phyloP scores from a whole-genome alignment of 2,329 filamentous ascomycete species.

The Colletotrichum sp. region DNA sequence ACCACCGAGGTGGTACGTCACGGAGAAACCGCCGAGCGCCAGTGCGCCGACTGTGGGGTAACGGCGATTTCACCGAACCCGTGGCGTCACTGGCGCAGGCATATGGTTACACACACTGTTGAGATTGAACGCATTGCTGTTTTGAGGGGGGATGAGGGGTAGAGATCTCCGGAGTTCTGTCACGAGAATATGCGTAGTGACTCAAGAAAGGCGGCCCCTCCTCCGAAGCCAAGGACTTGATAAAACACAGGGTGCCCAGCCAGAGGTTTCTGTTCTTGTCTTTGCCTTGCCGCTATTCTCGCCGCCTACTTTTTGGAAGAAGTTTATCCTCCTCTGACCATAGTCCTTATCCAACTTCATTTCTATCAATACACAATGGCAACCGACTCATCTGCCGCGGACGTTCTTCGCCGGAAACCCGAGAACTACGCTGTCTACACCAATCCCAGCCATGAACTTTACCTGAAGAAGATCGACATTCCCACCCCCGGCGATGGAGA shows the following conservation, averaged over 20 bases:
- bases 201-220: neutral
- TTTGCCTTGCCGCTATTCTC: neutral
- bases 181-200: neutral
- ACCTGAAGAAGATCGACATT: conserved; percentile 62
- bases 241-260: neutral
- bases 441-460: conserved; percentile 70
- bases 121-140: neutral
- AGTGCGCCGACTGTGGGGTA: neutral
- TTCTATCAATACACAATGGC: neutral
- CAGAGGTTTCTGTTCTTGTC: neutral
- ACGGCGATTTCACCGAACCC: neutral
- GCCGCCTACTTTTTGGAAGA: neutral
- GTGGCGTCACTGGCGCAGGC: neutral
- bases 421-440: conserved; percentile 72
- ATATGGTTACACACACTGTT: neutral
- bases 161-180: neutral
- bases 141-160: neutral
- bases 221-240: neutral
- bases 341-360: neutral
- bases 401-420: conserved; percentile 17
- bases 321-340: neutral
- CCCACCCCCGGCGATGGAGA: conserved; percentile 6
- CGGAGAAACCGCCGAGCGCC: neutral
- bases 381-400: neutral
- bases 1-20: neutral